Base-by-base conservation (phyloP, 1,284 basidiomycete species). In the Marasmius sp. region DNA sequence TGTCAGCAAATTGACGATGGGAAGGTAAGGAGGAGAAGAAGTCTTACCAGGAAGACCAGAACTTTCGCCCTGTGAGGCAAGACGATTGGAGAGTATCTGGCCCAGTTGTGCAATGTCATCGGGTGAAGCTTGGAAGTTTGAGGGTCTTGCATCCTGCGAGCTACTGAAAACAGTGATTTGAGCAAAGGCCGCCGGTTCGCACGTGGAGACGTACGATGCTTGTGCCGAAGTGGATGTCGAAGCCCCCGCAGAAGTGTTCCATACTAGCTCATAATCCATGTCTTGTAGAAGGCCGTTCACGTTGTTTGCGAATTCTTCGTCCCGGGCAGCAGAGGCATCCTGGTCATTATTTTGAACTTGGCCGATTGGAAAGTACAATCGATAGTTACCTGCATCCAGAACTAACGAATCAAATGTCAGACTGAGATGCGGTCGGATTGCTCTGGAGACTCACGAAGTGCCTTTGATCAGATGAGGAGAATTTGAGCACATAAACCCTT, bases 401-500 rank as follows among this genome's bases (percentile, higher is more conserved):
- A 93, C 91, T 93, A 64, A 11, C 41, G 4, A 22, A 59, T 27
- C 27, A 58, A 49, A 69, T 61, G 62, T 57, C 38, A 55, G 37
- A 58, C 50, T 16, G 16, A 7, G 16, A 20, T 10, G 58, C 12
- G 57, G 47, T 39, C 64, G 48, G 33, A 55, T 60, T 39, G 43
- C 34, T 22, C 57, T 9, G 8, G 20, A 59, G 1, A 83, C 91
- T 72, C 68, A 93, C 91, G 71, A 94, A 94, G 71, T 93, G 89
- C 62, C 84, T 83, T 69, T 92, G 88, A 69, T 91, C 81, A 16
- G 91, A 93, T 6, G 89, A 92, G 1, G 86, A 85, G 76, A 93
- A 93, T 73, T 89, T 92, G 68, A 93, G 84, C 62, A 92, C 89
- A 69, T 88, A 93, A 5, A 88, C 84, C 62, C 92, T 79, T 16